phyloP scores from a whole-genome alignment of 352 stramenopile genomes.

The Pythium aristosporum region DNA sequence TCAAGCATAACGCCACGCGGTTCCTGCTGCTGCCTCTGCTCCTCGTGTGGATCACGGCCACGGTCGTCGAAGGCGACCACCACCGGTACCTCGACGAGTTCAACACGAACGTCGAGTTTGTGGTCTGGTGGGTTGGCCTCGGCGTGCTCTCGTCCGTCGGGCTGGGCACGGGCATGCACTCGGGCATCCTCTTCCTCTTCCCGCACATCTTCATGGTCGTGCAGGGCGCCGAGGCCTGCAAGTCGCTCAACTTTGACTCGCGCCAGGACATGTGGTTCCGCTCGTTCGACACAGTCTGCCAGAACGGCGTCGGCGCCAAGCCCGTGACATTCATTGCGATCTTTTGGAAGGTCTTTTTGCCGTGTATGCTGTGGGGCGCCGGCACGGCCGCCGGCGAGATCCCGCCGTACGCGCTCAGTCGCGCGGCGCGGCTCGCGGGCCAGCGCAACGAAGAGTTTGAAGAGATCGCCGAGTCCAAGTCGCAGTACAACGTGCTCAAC shows the following conservation, averaged over 20 bases:
- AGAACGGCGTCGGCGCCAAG: conserved; percentile 33
- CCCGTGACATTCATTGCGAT: conserved; percentile 83
- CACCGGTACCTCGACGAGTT: conserved; percentile 79
- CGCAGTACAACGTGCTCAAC: conserved; percentile 88
- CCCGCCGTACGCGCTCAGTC: conserved; percentile 91
- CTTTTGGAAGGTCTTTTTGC: conserved; percentile 90
- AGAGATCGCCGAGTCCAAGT: conserved; percentile 82
- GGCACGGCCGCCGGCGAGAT: conserved; percentile 94
- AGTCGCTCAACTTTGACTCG: conserved; percentile 87
- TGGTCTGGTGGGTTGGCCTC: conserved; percentile 93
- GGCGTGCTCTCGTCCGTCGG: conserved; percentile 94
- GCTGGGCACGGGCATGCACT: conserved; percentile 93
- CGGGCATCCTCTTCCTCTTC: conserved; percentile 93
- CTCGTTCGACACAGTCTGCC: conserved; percentile 74
- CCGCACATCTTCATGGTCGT: conserved; percentile 95
- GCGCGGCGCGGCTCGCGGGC: conserved; percentile 78
- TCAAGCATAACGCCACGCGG: conserved; percentile 68
- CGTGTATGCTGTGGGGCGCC: conserved; percentile 91
- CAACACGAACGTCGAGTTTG: conserved; percentile 84
- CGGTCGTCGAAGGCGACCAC: conserved; percentile 67
- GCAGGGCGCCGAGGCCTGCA: conserved; percentile 84
- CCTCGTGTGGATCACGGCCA: conserved; percentile 64
- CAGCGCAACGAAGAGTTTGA: conserved; percentile 90
- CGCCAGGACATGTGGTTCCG: conserved; percentile 90
- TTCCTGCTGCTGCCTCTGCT: conserved; percentile 78